Base-by-base conservation (phyloP, 2,329 filamentous ascomycete genomes). In the Hymenoscyphus occultus region DNA sequence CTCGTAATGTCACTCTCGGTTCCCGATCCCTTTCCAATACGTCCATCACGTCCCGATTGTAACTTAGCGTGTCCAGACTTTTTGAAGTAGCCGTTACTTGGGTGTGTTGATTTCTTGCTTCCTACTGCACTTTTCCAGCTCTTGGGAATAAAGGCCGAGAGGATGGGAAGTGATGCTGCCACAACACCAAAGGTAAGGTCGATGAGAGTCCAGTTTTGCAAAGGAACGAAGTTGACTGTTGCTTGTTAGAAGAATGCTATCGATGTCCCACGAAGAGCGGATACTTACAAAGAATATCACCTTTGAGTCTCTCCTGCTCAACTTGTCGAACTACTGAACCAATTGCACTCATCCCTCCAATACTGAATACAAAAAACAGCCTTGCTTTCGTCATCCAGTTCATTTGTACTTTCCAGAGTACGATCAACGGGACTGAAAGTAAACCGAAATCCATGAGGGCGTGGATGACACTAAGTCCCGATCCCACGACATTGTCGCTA, bases 351-450 rank as follows among this genome's bases (percentile, higher is more conserved):
- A 54, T 54, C n/a, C 48, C 48, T 14, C 48, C 48, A 28, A 54
- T 54, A 54, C 48, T 54, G 19, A 54, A 54, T 13, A 54, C 48
- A 54, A 54, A 54, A 28, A 54, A 54, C 9, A 54, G 19, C 9
- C 48, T 12, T 54, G 48, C 48, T 19, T 54, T 54, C 19, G 48
- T 54, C 48, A 22, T 54, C n/a, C n/a, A 54, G 48, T 22, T 54
- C 48, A 54, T 54, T 54, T 54, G 48, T 13, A 54, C 48, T 5
- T 54, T 54, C 48, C 48, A 54, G 14, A 54, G 48, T 28, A 54
- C 19, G 22, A 54, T 54, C 19, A 54, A 28, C n/a, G 48, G 48
- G 2, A 54, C 48, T 22, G 48, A 28, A 3, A 54, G 19, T 54
- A 54, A 28, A 7, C 48, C 48, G 12, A 54, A 54, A 54, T 54